Percentiles rank a stretch among this genome's conserved stretches.
phyloP scores from a whole-genome alignment of 768 basidiomycete species.

The Leccinum sublutescens region DNA sequence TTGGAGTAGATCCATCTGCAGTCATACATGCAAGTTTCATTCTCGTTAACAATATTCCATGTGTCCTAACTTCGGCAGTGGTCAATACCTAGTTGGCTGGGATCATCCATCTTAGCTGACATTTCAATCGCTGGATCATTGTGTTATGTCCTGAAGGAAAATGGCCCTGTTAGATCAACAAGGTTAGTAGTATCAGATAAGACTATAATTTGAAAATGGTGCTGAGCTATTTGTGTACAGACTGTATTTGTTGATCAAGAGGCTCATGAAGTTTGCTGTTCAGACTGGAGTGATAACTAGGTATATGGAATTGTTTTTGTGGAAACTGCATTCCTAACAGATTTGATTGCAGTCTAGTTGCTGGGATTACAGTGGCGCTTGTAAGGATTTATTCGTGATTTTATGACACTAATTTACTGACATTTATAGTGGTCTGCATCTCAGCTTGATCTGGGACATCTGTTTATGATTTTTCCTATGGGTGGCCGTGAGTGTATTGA shows the following conservation, averaged over 20 bases:
- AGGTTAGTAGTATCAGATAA: conserved; percentile 12
- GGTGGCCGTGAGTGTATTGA: conserved; percentile 21
- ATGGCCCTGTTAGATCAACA: not conserved
- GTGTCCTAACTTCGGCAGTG: conserved; percentile 13
- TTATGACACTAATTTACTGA: not conserved
- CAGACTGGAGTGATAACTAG: conserved; percentile 31
- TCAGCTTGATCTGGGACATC: conserved; percentile 18
- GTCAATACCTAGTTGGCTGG: conserved; percentile 22
- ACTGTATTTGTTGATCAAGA: conserved; percentile 15
- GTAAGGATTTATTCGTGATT: conserved; percentile 12
- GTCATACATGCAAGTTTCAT: conserved; percentile 1
- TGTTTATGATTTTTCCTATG: conserved; percentile 26
- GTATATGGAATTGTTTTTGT: conserved; percentile 4
- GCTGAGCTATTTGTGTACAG: conserved; percentile 2
- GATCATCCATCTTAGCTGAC: conserved; percentile 19
- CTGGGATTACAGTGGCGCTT: conserved; percentile 12
- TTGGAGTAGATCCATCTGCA: not conserved
- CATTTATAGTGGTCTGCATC: conserved; percentile 18
- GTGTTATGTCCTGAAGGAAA: conserved; percentile 12
- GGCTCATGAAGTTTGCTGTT: conserved; percentile 17
- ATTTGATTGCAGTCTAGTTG: conserved; percentile 12
- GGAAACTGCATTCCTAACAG: not conserved
- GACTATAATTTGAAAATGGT: not conserved
- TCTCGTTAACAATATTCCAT: not conserved
- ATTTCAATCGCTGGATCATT: conserved; percentile 24